Percentiles rank a stretch among this genome's conserved stretches.
Evolutionary conservation across 2,329 filamentous ascomycete genomes (phyloP).

Genomic region (Pseudocercospora fijiensis): DNA sequence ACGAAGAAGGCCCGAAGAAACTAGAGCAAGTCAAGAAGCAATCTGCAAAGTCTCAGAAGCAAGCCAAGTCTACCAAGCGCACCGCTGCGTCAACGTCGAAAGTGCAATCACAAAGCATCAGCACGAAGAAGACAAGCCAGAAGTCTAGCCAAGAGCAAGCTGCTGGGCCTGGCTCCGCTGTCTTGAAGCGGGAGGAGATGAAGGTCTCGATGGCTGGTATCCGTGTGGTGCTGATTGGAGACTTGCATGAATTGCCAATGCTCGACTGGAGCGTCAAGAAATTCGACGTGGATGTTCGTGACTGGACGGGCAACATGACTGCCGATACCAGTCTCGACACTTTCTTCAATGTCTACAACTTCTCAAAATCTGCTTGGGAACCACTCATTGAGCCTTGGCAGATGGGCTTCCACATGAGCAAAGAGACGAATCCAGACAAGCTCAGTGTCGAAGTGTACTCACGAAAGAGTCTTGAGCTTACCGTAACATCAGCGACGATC

Average conservation of each 20-base stretch:
- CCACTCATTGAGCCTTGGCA: constrained; percentile 95
- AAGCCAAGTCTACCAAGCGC: constrained; percentile 47
- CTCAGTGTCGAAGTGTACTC: constrained; percentile 84
- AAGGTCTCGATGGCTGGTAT: constrained; percentile 84
- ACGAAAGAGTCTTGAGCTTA: constrained; percentile 86
- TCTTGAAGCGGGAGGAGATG: constrained; percentile 73
- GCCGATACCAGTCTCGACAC: constrained; percentile 89
- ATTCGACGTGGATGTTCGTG: constrained; percentile 78
- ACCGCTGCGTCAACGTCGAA: constrained; percentile 46
- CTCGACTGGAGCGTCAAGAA: constrained; percentile 90
- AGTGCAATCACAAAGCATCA: constrained; percentile 48
- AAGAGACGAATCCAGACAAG: constrained; percentile 70
- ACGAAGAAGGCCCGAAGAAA: constrained; percentile 58
- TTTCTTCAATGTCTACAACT: constrained; percentile 97
- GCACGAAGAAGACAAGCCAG: constrained; percentile 52
- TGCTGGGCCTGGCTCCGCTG: constrained; percentile 47
- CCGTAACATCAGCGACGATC: constrained; percentile 88
- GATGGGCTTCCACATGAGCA: constrained; percentile 84
- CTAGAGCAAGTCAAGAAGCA: constrained; percentile 51
- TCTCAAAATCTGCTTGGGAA: constrained; percentile 98
- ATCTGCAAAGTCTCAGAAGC: constrained; percentile 34
- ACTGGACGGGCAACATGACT: constrained; percentile 87
- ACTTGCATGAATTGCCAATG: constrained; percentile 91
- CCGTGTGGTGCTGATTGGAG: constrained; percentile 89
- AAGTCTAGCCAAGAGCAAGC: constrained; percentile 44